Conservation (phyloP, 768 basidiomycete species). For the Gautieria morchelliformis region DNA sequence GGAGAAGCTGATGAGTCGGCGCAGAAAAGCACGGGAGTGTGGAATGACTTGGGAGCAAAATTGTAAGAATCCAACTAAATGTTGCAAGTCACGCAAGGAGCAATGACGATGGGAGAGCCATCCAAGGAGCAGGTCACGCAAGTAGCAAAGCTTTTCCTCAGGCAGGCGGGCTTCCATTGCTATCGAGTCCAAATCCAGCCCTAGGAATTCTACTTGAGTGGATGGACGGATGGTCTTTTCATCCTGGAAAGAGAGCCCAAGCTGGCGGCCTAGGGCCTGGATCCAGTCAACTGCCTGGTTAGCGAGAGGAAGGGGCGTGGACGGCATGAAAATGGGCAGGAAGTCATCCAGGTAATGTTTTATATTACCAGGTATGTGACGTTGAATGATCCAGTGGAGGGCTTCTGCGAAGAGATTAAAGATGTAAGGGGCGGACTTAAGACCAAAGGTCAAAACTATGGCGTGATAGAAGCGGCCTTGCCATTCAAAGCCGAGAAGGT, state of each 20-base stretch:
- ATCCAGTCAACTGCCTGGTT: slow-evolving; percentile 22
- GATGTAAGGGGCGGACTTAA: slow-evolving; percentile 28
- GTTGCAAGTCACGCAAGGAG: slow-evolving; percentile 21
- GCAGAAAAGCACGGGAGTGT: slow-evolving; percentile 19
- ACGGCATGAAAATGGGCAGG: slow-evolving; percentile 13
- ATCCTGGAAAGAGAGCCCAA: slow-evolving; percentile 24
- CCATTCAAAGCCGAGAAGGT: slow-evolving; percentile 26
- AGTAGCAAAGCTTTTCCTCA: slow-evolving; percentile 20
- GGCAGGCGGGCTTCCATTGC: slow-evolving; percentile 27
- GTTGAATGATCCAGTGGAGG: slow-evolving; percentile 31
- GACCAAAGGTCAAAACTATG: slow-evolving; percentile 25
- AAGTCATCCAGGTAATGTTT: slow-evolving; percentile 22
- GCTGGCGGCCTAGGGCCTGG: slow-evolving; percentile 16
- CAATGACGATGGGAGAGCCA: slow-evolving; percentile 17
- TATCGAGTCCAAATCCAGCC: slow-evolving; percentile 13
- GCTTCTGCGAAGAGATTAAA: slow-evolving; percentile 32
- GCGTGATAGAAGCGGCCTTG: slow-evolving; percentile 19
- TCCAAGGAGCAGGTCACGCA: slow-evolving; percentile 9
- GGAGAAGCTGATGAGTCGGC: slow-evolving; percentile 21
- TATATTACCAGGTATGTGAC: slow-evolving; percentile 17
- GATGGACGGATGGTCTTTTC: slow-evolving; percentile 17
- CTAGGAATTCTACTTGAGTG: slow-evolving; percentile 13
- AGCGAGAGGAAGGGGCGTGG: background rate
- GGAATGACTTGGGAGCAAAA: slow-evolving; percentile 30
- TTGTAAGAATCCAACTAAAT: slow-evolving; percentile 25